Evolutionary conservation across 768 basidiomycete genomes (phyloP).

Genomic region (Leccinum subtestaceum): DNA sequence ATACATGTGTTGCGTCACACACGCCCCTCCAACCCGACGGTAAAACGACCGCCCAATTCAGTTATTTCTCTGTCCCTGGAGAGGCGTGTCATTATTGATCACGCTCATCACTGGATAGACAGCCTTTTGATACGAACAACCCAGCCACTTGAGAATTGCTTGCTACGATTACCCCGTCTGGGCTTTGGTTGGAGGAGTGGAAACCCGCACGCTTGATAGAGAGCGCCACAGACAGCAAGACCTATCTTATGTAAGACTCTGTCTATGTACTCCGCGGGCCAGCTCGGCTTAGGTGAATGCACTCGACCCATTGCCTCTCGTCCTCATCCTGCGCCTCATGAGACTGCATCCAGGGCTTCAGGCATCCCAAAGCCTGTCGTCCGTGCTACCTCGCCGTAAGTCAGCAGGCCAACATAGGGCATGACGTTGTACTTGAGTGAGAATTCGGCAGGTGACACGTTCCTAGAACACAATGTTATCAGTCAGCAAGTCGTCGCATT

Average conservation of each 20-base stretch:
- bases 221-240: constrained; percentile 14
- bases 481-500: constrained; percentile 8
- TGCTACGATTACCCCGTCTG: constrained; percentile 3
- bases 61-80: constrained; percentile 8
- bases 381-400: constrained; percentile 69
- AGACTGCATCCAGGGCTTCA: constrained; percentile 31
- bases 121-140: constrained; percentile 22
- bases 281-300: constrained; percentile 7
- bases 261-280: constrained; percentile 17
- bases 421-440: constrained; percentile 84
- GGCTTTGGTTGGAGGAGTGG: not conserved
- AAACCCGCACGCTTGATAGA: constrained; percentile 6
- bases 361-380: constrained; percentile 39
- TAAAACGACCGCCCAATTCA: constrained; percentile 9
- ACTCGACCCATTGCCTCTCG: not conserved
- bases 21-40: not conserved
- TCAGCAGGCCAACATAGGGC: constrained; percentile 83
- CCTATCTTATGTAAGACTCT: constrained; percentile 16
- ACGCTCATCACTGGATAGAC: constrained; percentile 16
- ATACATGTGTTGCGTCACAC: not conserved
- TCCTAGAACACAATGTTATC: constrained; percentile 41
- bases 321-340: constrained; percentile 10
- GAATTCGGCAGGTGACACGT: constrained; percentile 63
- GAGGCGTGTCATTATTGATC: constrained; percentile 3
- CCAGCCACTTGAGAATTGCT: not conserved